Evolutionary conservation across 768 basidiomycete species (phyloP), one percentile per base, ranked within the genome.

Genomic region (Serendipita sp.): DNA sequence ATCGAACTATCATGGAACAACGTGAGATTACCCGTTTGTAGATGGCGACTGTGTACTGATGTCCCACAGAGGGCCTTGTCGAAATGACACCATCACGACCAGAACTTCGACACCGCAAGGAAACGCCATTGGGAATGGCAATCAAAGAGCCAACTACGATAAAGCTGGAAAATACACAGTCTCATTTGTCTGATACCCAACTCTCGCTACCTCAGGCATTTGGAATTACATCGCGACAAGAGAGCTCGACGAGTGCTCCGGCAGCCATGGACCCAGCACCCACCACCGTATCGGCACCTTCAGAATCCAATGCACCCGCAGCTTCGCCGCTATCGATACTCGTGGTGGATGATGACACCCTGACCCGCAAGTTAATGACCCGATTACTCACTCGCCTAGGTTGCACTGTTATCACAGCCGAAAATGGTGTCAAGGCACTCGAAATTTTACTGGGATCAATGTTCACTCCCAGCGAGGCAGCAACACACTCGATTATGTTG

Each of bases 291-390:
- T 8, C 55, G 8, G n/a, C 55, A 23, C 34, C 52, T 13, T 48
- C 62, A 4, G 29, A 43, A 13, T 40, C 44, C 44, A 36, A 46
- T 27, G 10, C 53, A 11, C 62, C 66, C 5, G 43, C 64, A 40
- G 29, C 48, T 3, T 72, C 77, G 3, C 80, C 78, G 5, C 70
- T 90, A 68, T 77, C 78, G 13, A 87, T 88, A 52, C 77, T 91
- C 18, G 87, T 91, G 2, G 90, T 91, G 0, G 90, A 91, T 68
- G 88, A 93, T 69, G 91, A 94, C 72, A 73, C 78, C 10, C 72
- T 92, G 63, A 92, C 91, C 62, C 80, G 91, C 62, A 83, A 80
- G 62, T 75, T 93, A 66, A 91, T 93, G 91, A 80, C 78, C 66
- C 79, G 89, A 27, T 81, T 90, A 72, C 76, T 93, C 46, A 80